Evolutionary conservation across 225 moss, liverwort and hornwort genomes (phyloP).

Genomic region (Polytrichum commune): DNA sequence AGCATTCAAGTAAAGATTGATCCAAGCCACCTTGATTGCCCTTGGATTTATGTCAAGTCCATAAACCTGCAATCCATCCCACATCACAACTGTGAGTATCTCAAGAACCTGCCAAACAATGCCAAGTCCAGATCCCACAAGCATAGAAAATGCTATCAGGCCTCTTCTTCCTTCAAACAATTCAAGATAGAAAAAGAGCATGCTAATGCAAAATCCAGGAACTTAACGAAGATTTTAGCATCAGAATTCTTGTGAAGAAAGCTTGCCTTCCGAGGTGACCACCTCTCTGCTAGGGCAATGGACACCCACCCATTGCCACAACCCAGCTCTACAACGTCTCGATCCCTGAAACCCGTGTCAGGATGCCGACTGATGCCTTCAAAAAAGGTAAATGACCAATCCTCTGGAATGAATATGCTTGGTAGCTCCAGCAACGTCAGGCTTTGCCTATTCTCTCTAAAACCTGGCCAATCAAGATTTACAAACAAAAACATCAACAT

Average conservation of each 20-base stretch:
- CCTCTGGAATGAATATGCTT: conserved; percentile 97
- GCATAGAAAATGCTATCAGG: no score
- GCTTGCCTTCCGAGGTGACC: conserved; percentile 80
- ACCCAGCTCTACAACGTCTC: conserved; percentile 94
- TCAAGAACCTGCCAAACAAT: no score
- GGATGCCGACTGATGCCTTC: conserved; percentile 98
- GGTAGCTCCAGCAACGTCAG: conserved; percentile 89
- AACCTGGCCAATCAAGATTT: conserved; percentile 35
- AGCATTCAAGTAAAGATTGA: conserved; percentile 94
- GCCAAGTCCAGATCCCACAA: no score
- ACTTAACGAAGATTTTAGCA: no score
- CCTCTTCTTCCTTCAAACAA: no score
- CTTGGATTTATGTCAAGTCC: conserved; percentile 98
- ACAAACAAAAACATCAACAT: no score
- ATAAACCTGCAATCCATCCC: conserved; percentile 61
- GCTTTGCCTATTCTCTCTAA: conserved; percentile 60
- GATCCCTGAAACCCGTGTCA: conserved; percentile 84
- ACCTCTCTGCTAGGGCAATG: conserved; percentile 91
- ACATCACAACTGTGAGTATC: neutral
- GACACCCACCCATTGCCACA: conserved; percentile 99
- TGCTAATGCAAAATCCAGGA: no score
- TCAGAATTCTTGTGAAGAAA: neutral
- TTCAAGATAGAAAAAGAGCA: no score
- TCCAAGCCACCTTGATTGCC: conserved; percentile 95
- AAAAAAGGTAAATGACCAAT: conserved; percentile 99